Percentiles rank a stretch among this genome's conserved stretches.
Evolutionary conservation across 805 yeast species (phyloP).

Genomic region (Cyberlindnera veronae): DNA sequence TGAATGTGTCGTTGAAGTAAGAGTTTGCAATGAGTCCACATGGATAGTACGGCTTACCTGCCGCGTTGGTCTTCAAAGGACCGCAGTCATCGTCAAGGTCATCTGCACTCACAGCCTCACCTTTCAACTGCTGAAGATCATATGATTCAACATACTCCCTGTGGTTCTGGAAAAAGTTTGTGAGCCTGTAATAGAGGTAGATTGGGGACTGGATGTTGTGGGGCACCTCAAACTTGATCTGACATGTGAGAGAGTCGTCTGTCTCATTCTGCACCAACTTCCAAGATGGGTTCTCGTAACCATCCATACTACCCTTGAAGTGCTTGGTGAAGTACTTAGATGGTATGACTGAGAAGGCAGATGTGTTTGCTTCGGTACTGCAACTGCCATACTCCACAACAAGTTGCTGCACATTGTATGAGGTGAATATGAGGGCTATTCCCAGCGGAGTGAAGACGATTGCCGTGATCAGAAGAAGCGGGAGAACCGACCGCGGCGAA

Average conservation of each 20-base stretch:
- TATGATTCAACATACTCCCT: slow-evolving; percentile 86
- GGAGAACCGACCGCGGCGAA: slow-evolving; percentile 88
- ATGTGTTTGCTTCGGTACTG: slow-evolving; percentile 42
- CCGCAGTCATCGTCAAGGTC: slow-evolving; percentile 54
- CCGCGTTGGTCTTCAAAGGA: slow-evolving; percentile 51
- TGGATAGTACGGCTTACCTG: slow-evolving; percentile 74
- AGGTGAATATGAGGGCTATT: slow-evolving; percentile 73
- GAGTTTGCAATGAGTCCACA: slow-evolving; percentile 96
- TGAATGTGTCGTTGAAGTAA: slow-evolving; percentile 81
- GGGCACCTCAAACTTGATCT: slow-evolving; percentile 70
- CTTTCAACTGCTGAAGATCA: slow-evolving; percentile 78
- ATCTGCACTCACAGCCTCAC: slow-evolving; percentile 56
- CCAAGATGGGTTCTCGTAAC: slow-evolving; percentile 56
- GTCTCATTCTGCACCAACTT: slow-evolving; percentile 39
- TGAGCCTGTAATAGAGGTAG: slow-evolving; percentile 77
- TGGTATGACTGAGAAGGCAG: slow-evolving; percentile 51
- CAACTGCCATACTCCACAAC: slow-evolving; percentile 77
- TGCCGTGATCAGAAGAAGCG: slow-evolving; percentile 70
- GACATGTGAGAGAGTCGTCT: slow-evolving; percentile 47
- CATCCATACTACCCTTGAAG: slow-evolving; percentile 40
- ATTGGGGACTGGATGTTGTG: slow-evolving; percentile 65
- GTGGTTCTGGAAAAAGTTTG: slow-evolving; percentile 93
- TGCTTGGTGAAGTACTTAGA: slow-evolving; percentile 53
- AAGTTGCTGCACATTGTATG: slow-evolving; percentile 73
- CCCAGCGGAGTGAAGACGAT: slow-evolving; percentile 89